These are phyloP conservation scores for Micractinium sp. DNA, from an alignment of 139 green algal species.

Conservation along the genomic window DNA sequence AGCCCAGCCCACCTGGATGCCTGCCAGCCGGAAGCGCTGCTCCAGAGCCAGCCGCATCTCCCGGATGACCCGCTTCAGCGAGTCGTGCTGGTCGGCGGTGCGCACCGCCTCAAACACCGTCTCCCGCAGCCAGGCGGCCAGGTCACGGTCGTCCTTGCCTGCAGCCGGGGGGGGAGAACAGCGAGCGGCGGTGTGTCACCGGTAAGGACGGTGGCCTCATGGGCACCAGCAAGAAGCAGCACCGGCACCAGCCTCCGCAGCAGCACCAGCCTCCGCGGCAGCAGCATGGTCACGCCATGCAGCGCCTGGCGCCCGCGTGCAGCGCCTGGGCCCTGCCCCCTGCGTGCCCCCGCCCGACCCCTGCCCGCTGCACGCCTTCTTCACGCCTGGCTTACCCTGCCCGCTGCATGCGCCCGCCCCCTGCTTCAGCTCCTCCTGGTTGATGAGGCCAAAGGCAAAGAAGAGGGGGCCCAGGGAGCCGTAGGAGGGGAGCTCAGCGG, in stretches of 20 bases:
- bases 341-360: neutral
- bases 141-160: slow-evolving; percentile 20
- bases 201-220: neutral
- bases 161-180: too few relatives aligned
- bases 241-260: neutral
- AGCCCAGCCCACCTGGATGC: slow-evolving; percentile 73
- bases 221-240: neutral
- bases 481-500: slow-evolving; percentile 64
- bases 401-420: slow-evolving; percentile 28
- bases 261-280: neutral
- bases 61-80: slow-evolving; percentile 68
- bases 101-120: slow-evolving; percentile 72
- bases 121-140: slow-evolving; percentile 78
- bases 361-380: neutral
- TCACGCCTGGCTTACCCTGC: slow-evolving; percentile 2
- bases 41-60: slow-evolving; percentile 64
- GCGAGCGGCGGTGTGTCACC: too few relatives aligned
- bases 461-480: slow-evolving; percentile 85
- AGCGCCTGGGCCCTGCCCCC: neutral
- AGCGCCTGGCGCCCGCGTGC: neutral
- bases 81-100: slow-evolving; percentile 78
- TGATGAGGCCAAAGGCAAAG: slow-evolving; percentile 85
- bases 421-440: slow-evolving; percentile 66
- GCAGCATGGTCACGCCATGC: neutral
- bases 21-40: slow-evolving; percentile 67